These are phyloP conservation scores for Ceratobasidium sp. DNA, from an alignment of 1,284 basidiomycete species.

Conservation along the genomic window DNA sequence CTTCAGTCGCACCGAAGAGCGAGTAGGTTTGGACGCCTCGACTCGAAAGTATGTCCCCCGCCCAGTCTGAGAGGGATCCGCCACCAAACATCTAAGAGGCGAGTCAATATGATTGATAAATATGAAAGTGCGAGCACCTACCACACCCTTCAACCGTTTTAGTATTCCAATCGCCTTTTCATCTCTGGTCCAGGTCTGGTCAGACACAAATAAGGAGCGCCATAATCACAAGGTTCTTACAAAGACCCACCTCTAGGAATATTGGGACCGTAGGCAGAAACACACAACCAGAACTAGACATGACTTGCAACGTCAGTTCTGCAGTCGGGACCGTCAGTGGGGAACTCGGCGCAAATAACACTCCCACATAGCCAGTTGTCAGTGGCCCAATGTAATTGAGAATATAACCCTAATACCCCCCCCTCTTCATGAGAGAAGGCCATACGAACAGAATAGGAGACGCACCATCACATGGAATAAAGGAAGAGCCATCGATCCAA, in stretches of 20 bases:
- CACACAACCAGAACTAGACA: neutral
- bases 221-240: no score
- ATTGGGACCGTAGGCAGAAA: conserved; percentile 33
- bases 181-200: conserved; percentile 41
- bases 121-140: conserved; percentile 24
- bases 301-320: conserved; percentile 24
- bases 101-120: no score
- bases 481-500: conserved; percentile 1
- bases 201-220: no score
- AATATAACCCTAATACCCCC: neutral
- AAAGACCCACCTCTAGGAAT: conserved; percentile 37
- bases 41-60: neutral
- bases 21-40: conserved; percentile 13
- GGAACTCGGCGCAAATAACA: conserved; percentile 39
- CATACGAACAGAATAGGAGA: neutral
- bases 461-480: conserved; percentile 23
- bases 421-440: neutral
- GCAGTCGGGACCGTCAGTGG: conserved; percentile 37
- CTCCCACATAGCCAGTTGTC: neutral
- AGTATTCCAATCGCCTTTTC: conserved; percentile 32
- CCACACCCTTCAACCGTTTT: conserved; percentile 25
- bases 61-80: no score
- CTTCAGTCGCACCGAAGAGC: conserved; percentile 2
- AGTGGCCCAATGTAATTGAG: neutral
- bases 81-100: conserved; percentile 32